Conservation (phyloP, 768 basidiomycete genomes). For the Trametes coccinea region DNA sequence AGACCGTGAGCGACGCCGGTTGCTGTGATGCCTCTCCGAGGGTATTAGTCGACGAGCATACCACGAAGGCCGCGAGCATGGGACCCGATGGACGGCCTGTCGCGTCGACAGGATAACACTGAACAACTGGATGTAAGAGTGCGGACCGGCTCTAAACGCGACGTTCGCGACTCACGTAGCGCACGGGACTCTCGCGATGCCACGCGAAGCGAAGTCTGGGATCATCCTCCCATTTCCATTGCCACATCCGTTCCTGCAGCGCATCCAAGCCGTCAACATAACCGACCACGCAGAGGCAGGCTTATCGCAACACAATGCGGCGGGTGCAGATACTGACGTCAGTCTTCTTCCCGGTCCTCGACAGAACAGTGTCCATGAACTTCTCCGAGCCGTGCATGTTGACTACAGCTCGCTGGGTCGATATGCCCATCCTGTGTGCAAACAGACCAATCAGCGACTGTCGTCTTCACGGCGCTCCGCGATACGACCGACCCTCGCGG, state of each 20-base stretch:
- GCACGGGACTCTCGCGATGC: conserved; percentile 26
- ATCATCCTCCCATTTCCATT: conserved; percentile 26
- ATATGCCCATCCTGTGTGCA: conserved; percentile 27
- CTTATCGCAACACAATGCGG: background rate
- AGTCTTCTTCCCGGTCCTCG: conserved; percentile 16
- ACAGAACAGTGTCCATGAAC: conserved; percentile 22
- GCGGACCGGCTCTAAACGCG: too few species aligned
- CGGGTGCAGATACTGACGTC: conserved; percentile 17
- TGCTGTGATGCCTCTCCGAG: conserved; percentile 9
- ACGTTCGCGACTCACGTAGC: conserved; percentile 21
- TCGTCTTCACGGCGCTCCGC: background rate
- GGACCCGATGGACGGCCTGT: conserved; percentile 5
- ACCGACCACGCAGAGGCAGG: background rate
- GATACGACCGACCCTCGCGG: background rate
- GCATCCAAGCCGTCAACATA: too few species aligned
- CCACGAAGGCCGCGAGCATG: conserved; percentile 24
- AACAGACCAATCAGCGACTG: background rate
- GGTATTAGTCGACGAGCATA: conserved; percentile 11
- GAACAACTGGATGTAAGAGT: background rate
- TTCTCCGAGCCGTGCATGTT: conserved; percentile 24
- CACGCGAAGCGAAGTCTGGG: conserved; percentile 18
- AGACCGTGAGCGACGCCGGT: conserved; percentile 30
- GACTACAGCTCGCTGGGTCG: conserved; percentile 20
- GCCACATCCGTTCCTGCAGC: conserved; percentile 24
- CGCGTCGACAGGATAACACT: conserved; percentile 24